A percentile compares a stretch with the other conserved stretches of the same genome.
Evolutionary conservation across 768 basidiomycete species (phyloP).

Genomic region (Suillus subalutaceus): DNA sequence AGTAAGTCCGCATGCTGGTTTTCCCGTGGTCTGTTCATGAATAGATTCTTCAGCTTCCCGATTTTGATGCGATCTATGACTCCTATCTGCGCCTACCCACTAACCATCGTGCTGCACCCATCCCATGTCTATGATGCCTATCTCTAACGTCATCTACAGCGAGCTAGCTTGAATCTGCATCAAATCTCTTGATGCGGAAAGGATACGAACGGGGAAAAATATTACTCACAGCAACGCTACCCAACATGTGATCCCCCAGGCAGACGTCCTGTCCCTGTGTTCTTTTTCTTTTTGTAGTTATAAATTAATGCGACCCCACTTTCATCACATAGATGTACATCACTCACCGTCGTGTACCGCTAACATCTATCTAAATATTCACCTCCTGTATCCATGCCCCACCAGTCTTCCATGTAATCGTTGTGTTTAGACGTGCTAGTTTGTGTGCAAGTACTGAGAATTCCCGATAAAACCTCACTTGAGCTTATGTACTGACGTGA

Average conservation of each 20-base stretch:
- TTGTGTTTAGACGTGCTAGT: not conserved
- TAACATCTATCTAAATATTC: slow-evolving; percentile 3
- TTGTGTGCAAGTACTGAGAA: slow-evolving; percentile 1
- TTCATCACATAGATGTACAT: slow-evolving; percentile 5
- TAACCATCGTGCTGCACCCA: slow-evolving; percentile 4
- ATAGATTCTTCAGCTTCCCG: slow-evolving; percentile 9
- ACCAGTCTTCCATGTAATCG: slow-evolving; percentile 10
- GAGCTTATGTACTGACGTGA: not conserved
- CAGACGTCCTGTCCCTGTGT: not conserved
- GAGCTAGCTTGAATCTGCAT: not conserved
- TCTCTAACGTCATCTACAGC: not conserved
- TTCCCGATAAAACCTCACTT: not conserved
- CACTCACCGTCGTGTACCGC: not conserved
- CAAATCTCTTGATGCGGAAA: slow-evolving; percentile 13
- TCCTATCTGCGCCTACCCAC: not conserved
- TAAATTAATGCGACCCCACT: slow-evolving; percentile 9
- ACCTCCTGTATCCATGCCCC: slow-evolving; percentile 14
- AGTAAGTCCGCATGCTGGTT: slow-evolving; percentile 16
- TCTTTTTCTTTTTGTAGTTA: not conserved
- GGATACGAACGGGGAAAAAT: slow-evolving; percentile 13
- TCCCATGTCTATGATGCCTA: not conserved
- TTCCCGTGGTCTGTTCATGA: slow-evolving; percentile 15
- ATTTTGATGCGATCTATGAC: not conserved
- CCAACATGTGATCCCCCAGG: not conserved
- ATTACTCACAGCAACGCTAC: slow-evolving; percentile 14